phyloP scores from a whole-genome alignment of 495 filamentous ascomycete species.

The Hyaloscypha variabilis region DNA sequence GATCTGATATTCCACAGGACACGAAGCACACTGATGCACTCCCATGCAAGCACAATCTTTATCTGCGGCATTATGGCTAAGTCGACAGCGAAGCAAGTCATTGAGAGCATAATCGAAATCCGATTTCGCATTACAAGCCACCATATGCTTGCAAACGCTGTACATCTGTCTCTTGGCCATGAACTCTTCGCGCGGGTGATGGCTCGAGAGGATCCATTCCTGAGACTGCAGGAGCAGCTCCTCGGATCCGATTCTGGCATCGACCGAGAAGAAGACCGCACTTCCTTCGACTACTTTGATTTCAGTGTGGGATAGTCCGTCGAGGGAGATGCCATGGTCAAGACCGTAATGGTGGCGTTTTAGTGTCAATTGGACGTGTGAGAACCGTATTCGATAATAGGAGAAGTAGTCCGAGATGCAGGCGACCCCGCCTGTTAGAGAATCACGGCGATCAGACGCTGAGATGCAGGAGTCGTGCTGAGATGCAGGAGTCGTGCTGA shows the following conservation, averaged over 20 bases:
- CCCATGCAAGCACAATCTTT: constrained; percentile 13
- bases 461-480: too few species aligned
- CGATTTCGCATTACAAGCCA: neutral
- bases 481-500: too few species aligned
- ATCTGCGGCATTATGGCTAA: constrained; percentile 18
- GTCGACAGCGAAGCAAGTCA: too few species aligned
- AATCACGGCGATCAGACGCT: too few species aligned
- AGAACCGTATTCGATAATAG: too few species aligned
- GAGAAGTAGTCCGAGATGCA: too few species aligned
- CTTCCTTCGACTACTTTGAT: constrained; percentile 10
- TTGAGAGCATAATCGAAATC: constrained; percentile 18
- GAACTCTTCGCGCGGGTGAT: constrained; percentile 14
- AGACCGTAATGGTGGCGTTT: constrained; percentile 23
- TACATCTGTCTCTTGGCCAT: neutral
- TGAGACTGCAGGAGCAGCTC: constrained; percentile 28
- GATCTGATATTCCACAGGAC: constrained; percentile 26
- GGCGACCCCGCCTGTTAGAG: too few species aligned
- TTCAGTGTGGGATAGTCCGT: constrained; percentile 22
- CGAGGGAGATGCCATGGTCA: constrained; percentile 24
- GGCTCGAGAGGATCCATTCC: constrained; percentile 20
- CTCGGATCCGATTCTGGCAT: constrained; percentile 25
- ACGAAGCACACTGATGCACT: constrained; percentile 20
- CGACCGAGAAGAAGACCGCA: constrained; percentile 24
- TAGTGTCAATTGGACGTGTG: constrained; percentile 27
- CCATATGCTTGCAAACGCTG: constrained; percentile 16